Conservation (phyloP, 805 yeast genomes). For the Ogataea chonburiensis region DNA sequence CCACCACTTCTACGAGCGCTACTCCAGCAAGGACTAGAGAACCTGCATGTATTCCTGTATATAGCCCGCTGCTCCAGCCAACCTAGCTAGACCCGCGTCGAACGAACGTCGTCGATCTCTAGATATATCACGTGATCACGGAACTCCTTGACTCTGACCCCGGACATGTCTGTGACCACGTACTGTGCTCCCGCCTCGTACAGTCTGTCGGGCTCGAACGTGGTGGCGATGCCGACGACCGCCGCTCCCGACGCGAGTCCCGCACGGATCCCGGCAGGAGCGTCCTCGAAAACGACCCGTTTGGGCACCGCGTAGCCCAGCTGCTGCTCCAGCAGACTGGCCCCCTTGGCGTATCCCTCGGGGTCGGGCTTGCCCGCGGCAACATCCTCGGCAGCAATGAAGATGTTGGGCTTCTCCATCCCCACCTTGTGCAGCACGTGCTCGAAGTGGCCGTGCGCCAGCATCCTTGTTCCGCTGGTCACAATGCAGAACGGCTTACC, state of each 20-base stretch:
- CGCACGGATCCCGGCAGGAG: slow-evolving; percentile 83
- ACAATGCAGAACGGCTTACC: slow-evolving; percentile 80
- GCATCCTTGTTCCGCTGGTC: slow-evolving; percentile 74
- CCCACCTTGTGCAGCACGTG: slow-evolving; percentile 52
- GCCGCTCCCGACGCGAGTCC: slow-evolving; percentile 83
- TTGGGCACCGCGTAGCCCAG: slow-evolving; percentile 28
- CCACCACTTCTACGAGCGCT: slow-evolving; percentile 67
- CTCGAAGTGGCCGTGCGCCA: slow-evolving; percentile 79
- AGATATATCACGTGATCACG: slow-evolving; percentile 39
- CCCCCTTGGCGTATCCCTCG: slow-evolving; percentile 70
- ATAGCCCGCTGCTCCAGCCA: too few species aligned
- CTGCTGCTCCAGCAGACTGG: slow-evolving; percentile 42
- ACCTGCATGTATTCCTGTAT: slow-evolving; percentile 10
- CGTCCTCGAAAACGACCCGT: slow-evolving; percentile 79
- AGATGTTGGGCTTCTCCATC: slow-evolving; percentile 57
- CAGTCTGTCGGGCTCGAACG: slow-evolving; percentile 68
- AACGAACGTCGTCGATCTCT: slow-evolving; percentile 31
- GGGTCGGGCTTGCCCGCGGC: slow-evolving; percentile 84
- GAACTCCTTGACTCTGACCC: slow-evolving; percentile 59
- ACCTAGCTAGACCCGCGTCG: slow-evolving; percentile 1
- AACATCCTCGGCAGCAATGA: slow-evolving; percentile 82
- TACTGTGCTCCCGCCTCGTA: slow-evolving; percentile 77
- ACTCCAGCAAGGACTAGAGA: slow-evolving; percentile 20
- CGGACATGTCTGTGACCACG: slow-evolving; percentile 70
- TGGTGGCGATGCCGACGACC: slow-evolving; percentile 80